Evolutionary conservation across 2,329 filamentous ascomycete species (phyloP), one percentile per base, ranked within the genome.

Genomic region (Diatrype stigma): DNA sequence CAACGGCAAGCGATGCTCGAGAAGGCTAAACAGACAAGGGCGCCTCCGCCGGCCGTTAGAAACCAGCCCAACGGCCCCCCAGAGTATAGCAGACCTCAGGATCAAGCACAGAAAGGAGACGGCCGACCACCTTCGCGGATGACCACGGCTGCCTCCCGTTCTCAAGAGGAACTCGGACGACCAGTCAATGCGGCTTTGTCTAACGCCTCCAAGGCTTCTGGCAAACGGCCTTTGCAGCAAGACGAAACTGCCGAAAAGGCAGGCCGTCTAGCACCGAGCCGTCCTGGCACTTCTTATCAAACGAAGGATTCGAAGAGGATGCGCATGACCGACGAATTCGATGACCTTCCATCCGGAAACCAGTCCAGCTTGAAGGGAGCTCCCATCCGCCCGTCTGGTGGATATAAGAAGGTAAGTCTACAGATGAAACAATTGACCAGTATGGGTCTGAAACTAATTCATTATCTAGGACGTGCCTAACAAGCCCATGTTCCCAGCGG

Each of bases 351-450:
- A 16, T 12, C 34, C 12, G 71, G 77, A 51, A 78, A 81, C 38
- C 77, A 82, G 44, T 79, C 82, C 49, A 82, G 79, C 45, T 79
- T 92, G 60, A 94, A 92, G 73, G 89, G 87, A 14, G 89, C 90
- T 48, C 90, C 91, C 6, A 90, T 95, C 59, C 84, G 92, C 52
- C 90, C 91, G 54, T 95, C 90, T 2, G 85, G 79, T 46, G 77
- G 74, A 34, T 73, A 78, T 61, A 83, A 82, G 68, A 92, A 90
- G 80, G 85, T 89, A 72, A 70, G 75, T 50, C 47, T 52, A 40
- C 44, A 54, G 23, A 26, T 14, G 3, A 17, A 48, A 46, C 32
- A 35, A 38, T 12, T 30, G 38, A 47, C 10, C 6, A 35, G 37
- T 26, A 26, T 32, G 16, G 16, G 34, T 17, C 14, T 12, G 16